A percentile compares a stretch with the other conserved stretches of the same genome.
Conservation (phyloP, 2,329 filamentous ascomycete genomes). For the Penicillium sp. region DNA sequence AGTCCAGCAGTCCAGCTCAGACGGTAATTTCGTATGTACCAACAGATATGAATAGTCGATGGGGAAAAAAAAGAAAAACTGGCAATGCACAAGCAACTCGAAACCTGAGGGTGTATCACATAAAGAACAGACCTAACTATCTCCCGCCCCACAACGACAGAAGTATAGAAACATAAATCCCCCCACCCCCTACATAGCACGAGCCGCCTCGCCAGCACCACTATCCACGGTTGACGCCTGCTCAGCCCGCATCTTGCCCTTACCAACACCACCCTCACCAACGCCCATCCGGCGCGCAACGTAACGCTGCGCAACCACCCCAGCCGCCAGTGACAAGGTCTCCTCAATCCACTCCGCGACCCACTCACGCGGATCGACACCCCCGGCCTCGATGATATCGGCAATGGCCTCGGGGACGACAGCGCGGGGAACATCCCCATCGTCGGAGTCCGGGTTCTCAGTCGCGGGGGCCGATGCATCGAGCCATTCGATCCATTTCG, state of each 20-base stretch:
- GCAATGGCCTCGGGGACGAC: conserved; percentile 79
- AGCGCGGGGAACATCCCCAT: conserved; percentile 38
- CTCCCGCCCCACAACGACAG: conserved; percentile 10
- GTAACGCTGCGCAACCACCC: conserved; percentile 90
- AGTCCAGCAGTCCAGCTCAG: neutral
- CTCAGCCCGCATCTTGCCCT: conserved; percentile 59
- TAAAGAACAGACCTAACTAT: conserved; percentile 18
- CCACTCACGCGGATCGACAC: conserved; percentile 94
- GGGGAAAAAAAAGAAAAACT: too few species aligned
- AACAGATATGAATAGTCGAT: neutral
- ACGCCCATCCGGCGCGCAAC: conserved; percentile 96
- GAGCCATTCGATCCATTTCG: conserved; percentile 88
- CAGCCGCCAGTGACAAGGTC: conserved; percentile 75
- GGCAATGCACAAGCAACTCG: neutral
- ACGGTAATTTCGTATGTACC: neutral
- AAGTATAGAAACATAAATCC: neutral
- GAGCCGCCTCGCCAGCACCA: conserved; percentile 65
- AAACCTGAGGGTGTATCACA: conserved; percentile 22
- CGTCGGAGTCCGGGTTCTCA: conserved; percentile 47
- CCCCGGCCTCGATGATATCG: conserved; percentile 75
- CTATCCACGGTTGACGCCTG: conserved; percentile 63
- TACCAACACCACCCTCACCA: conserved; percentile 73
- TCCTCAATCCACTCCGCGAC: conserved; percentile 98
- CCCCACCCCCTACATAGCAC: conserved; percentile 51
- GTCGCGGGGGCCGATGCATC: conserved; percentile 67